Percentiles rank a stretch among this genome's conserved stretches.
These are phyloP conservation scores for Fusarium continuum DNA, from an alignment of 2,329 filamentous ascomycete genomes.

Conservation along the genomic window DNA sequence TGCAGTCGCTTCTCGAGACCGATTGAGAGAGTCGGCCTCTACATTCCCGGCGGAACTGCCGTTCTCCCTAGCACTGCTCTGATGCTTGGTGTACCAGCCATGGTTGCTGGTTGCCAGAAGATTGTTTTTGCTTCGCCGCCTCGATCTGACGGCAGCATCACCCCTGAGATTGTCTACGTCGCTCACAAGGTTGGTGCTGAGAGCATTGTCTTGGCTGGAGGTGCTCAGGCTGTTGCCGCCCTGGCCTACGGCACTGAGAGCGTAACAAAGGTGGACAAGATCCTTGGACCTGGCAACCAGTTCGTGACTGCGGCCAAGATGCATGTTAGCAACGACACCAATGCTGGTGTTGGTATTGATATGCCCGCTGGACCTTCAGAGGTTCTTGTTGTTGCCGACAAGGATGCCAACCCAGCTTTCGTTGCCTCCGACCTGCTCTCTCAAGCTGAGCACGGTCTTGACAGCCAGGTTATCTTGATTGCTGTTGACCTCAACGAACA, in stretches of 20 bases:
- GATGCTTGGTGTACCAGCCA: slow-evolving; percentile 97
- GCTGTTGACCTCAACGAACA: slow-evolving; percentile 80
- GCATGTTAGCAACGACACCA: slow-evolving; percentile 97
- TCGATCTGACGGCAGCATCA: slow-evolving; percentile 86
- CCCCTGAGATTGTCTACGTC: slow-evolving; percentile 96
- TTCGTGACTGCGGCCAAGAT: slow-evolving; percentile 99
- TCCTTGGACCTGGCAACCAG: slow-evolving; percentile 95
- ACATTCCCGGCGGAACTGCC: slow-evolving; percentile 94
- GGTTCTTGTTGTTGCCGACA: slow-evolving; percentile 94
- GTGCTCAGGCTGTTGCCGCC: slow-evolving; percentile 93
- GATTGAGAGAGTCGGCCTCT: slow-evolving; percentile 95
- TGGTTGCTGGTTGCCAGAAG: slow-evolving; percentile 95
- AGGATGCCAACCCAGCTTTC: slow-evolving; percentile 87
- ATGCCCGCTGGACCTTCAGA: slow-evolving; percentile 98
- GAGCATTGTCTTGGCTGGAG: slow-evolving; percentile 93
- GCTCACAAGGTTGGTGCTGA: slow-evolving; percentile 97
- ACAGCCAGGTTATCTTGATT: slow-evolving; percentile 93
- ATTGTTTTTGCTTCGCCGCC: slow-evolving; percentile 95
- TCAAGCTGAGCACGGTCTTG: slow-evolving; percentile 95
- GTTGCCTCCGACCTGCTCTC: slow-evolving; percentile 94
- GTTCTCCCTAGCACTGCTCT: slow-evolving; percentile 97
- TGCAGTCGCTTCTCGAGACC: slow-evolving; percentile 93
- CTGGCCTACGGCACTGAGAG: slow-evolving; percentile 98
- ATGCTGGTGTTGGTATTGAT: slow-evolving; percentile 93
- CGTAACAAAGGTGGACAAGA: slow-evolving; percentile 97